phyloP scores from a whole-genome alignment of 1,139 yeast species.

The Pichia sp. region DNA sequence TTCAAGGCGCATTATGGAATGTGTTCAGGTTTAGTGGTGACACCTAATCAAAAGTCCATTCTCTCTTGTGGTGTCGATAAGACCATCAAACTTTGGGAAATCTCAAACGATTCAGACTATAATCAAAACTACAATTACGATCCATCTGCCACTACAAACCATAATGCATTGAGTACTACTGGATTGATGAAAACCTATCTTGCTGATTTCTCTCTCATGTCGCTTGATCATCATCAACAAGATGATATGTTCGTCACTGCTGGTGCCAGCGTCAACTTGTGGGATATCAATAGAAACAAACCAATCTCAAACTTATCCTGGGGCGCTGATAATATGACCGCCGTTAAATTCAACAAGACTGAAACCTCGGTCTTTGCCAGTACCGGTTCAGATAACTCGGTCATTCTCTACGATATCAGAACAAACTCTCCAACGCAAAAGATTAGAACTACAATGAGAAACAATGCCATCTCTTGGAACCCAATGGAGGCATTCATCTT shows the following conservation, averaged over 20 bases:
- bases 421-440: slow-evolving; percentile 93
- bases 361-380: slow-evolving; percentile 88
- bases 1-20: slow-evolving; percentile 89
- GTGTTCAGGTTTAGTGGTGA: slow-evolving; percentile 80
- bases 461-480: slow-evolving; percentile 89
- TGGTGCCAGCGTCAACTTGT: slow-evolving; percentile 78
- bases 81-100: slow-evolving; percentile 80
- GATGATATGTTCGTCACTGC: slow-evolving; percentile 83
- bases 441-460: slow-evolving; percentile 72
- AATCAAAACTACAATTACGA: slow-evolving; percentile 22
- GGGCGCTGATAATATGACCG: slow-evolving; percentile 90
- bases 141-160: slow-evolving; percentile 31
- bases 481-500: slow-evolving; percentile 97
- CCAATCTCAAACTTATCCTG: slow-evolving; percentile 76
- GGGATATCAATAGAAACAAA: slow-evolving; percentile 80
- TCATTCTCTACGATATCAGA: slow-evolving; percentile 84
- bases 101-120: slow-evolving; percentile 34
- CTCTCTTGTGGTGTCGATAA: slow-evolving; percentile 90
- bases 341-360: slow-evolving; percentile 82
- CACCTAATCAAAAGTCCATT: slow-evolving; percentile 52
- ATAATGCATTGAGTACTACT: slow-evolving; percentile 18
- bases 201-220: slow-evolving; percentile 80
- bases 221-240: slow-evolving; percentile 77
- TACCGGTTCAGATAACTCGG: slow-evolving; percentile 87
- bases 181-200: slow-evolving; percentile 70